Conservation (phyloP, 148 eudicot genomes). For the Vaccinium vitisidaea region DNA sequence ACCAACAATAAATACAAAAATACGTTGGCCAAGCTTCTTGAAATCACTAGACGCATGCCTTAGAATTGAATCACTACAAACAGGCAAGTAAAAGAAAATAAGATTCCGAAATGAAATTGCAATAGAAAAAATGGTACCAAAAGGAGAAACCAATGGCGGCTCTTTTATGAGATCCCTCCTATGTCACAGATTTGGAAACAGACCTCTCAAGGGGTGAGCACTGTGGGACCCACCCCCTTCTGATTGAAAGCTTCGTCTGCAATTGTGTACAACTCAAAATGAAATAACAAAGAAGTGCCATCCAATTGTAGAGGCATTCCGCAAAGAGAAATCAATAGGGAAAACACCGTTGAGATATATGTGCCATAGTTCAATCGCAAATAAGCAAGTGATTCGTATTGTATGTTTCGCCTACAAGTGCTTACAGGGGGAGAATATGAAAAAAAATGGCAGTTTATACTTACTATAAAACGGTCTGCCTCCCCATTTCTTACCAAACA, state of each 20-base stretch:
- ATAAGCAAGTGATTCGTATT: background rate
- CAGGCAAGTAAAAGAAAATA: background rate
- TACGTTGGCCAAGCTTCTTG: slow-evolving; percentile 79
- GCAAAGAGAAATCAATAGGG: background rate
- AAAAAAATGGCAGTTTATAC: background rate
- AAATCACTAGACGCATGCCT: slow-evolving; percentile 86
- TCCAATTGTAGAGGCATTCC: background rate
- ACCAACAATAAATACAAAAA: slow-evolving; percentile 90
- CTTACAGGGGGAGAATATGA: background rate
- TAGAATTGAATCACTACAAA: slow-evolving; percentile 75
- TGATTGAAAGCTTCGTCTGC: background rate
- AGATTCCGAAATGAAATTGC: background rate
- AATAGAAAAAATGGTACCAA: background rate
- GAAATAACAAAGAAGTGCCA: background rate
- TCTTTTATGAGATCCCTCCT: background rate
- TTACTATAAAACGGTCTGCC: background rate
- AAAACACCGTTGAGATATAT: slow-evolving; percentile 6
- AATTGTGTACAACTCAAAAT: background rate
- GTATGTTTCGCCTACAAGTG: background rate
- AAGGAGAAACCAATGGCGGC: background rate
- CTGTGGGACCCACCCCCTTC: background rate
- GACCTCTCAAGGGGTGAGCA: background rate
- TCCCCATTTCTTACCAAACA: background rate
- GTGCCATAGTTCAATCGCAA: background rate
- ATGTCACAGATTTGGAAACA: background rate